These are phyloP conservation scores for Ilyonectria destructans DNA, from an alignment of 2,329 filamentous ascomycete species.

Conservation along the genomic window DNA sequence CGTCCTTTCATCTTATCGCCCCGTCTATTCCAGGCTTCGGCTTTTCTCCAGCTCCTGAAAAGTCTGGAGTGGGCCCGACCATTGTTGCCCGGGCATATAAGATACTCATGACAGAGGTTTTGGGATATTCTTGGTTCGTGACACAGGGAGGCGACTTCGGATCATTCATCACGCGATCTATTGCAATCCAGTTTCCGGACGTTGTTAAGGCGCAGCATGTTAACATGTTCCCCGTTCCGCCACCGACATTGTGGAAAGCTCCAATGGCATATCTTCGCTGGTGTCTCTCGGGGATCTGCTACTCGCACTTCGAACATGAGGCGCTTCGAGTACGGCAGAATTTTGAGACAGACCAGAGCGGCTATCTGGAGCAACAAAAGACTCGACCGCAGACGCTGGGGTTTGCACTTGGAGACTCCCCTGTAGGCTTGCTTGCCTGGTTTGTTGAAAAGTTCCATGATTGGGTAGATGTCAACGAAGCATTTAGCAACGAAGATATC, in stretches of 20 bases:
- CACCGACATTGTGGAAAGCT: slow-evolving; percentile 4
- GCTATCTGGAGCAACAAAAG: slow-evolving; percentile 53
- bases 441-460: slow-evolving; percentile 84
- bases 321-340: slow-evolving; percentile 73
- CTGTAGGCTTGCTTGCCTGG: slow-evolving; percentile 80
- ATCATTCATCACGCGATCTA: slow-evolving; percentile 73
- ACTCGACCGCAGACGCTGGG: slow-evolving; percentile 81
- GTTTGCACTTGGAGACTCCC: slow-evolving; percentile 77
- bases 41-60: slow-evolving; percentile 71
- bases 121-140: slow-evolving; percentile 34
- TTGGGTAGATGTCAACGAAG: slow-evolving; percentile 72
- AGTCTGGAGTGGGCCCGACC: slow-evolving; percentile 78
- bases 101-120: slow-evolving; percentile 30
- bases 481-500: slow-evolving; percentile 12
- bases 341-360: slow-evolving; percentile 37
- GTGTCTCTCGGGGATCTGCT: slow-evolving; percentile 7
- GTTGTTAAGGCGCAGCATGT: slow-evolving; percentile 18
- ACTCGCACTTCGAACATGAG: slow-evolving; percentile 48
- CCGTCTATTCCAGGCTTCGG: slow-evolving; percentile 64
- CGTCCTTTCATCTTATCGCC: slow-evolving; percentile 67
- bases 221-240: slow-evolving; percentile 22
- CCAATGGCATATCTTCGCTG: slow-evolving; percentile 13
- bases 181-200: slow-evolving; percentile 71
- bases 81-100: slow-evolving; percentile 56
- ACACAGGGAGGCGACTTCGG: slow-evolving; percentile 80